Conservation (phyloP, 495 filamentous ascomycete genomes). For the Chaetomidium leptoderma region DNA sequence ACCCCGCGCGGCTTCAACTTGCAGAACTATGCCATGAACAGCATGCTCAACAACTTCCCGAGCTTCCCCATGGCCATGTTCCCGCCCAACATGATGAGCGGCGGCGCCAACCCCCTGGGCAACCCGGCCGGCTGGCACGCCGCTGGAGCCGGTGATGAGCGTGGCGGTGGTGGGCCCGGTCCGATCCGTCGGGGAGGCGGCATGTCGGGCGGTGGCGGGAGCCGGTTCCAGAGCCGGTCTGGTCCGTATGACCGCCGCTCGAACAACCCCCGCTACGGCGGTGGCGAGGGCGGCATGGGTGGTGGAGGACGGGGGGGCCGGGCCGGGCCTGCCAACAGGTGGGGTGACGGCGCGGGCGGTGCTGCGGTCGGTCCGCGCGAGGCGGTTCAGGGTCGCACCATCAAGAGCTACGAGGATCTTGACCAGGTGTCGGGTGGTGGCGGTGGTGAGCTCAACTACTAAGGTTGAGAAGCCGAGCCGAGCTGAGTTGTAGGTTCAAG, state of each 20-base stretch:
- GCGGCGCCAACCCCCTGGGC: constrained; percentile 41
- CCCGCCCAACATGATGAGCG: constrained; percentile 53
- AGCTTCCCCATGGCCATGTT: constrained; percentile 46
- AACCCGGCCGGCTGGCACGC: constrained; percentile 44
- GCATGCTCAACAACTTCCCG: constrained; percentile 52
- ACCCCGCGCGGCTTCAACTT: constrained; percentile 91
- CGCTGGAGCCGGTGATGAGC: constrained; percentile 39
- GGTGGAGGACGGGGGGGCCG: constrained; percentile 40
- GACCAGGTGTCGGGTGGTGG: constrained; percentile 66
- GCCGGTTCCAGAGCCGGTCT: constrained; percentile 44
- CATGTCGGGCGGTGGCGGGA: constrained; percentile 32
- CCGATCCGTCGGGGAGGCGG: constrained; percentile 46
- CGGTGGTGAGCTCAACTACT: constrained; percentile 62
- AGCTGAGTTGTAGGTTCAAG: not conserved
- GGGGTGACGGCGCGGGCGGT: constrained; percentile 60
- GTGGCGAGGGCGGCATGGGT: constrained; percentile 17
- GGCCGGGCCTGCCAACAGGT: constrained; percentile 51
- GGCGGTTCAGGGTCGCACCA: constrained; percentile 79
- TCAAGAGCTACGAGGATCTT: constrained; percentile 96
- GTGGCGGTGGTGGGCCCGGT: constrained; percentile 36
- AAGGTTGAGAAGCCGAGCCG: constrained; percentile 8
- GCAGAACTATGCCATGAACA: constrained; percentile 53
- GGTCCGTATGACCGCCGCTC: constrained; percentile 50
- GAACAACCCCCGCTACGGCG: constrained; percentile 40
- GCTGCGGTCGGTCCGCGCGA: constrained; percentile 75